Evolutionary conservation across 1,139 yeast genomes (phyloP).

Genomic region (Spathaspora jeffriesii): DNA sequence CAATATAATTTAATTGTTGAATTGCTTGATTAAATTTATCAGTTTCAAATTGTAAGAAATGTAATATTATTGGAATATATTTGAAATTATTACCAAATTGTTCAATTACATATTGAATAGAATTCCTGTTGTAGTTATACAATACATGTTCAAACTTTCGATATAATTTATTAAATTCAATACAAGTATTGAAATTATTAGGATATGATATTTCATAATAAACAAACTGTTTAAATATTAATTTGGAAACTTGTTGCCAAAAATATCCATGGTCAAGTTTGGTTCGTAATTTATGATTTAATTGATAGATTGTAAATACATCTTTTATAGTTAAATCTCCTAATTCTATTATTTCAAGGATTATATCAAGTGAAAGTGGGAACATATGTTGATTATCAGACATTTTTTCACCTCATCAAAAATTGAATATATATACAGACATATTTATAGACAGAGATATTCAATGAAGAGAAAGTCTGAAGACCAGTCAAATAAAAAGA

Average conservation of each 20-base stretch:
- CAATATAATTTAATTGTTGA: background rate
- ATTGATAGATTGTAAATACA: constrained; percentile 17
- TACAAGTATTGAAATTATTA: background rate
- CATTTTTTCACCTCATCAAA: constrained; percentile 1
- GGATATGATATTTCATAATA: background rate
- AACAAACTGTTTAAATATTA: background rate
- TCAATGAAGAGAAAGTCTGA: constrained; percentile 20
- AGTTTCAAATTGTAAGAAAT: background rate
- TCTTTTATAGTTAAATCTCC: constrained; percentile 22
- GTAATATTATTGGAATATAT: background rate
- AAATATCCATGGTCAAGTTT: constrained; percentile 11
- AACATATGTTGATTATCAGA: no score
- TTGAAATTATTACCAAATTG: background rate
- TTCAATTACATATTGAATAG: background rate
- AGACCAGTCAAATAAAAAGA: constrained; percentile 14
- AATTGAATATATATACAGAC: background rate
- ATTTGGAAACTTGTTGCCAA: constrained; percentile 12
- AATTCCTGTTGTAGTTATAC: background rate
- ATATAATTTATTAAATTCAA: background rate
- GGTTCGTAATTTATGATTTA: constrained; percentile 12
- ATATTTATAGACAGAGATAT: no score
- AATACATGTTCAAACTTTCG: constrained; percentile 3
- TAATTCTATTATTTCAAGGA: constrained; percentile 11
- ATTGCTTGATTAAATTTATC: background rate
- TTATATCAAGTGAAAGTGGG: constrained; percentile 12